phyloP scores from a whole-genome alignment of 176 grass and related monocot genomes.

The Pontederia crassipes region DNA sequence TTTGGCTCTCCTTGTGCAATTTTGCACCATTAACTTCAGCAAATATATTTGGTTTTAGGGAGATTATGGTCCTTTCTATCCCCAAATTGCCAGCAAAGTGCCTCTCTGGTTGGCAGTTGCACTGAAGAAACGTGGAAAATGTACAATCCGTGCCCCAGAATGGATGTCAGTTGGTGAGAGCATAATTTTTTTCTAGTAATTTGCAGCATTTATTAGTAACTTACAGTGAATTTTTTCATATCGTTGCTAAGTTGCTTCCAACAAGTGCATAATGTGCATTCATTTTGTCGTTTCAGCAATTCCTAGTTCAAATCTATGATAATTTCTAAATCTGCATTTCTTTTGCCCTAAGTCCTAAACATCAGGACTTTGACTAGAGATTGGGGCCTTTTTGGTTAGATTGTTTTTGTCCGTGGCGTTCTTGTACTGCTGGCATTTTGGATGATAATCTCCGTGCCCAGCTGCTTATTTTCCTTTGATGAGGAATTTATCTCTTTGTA shows the following conservation, averaged over 20 bases:
- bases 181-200: neutral
- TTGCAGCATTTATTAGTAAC: neutral
- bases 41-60: constrained; percentile 20
- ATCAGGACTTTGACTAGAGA: too few species aligned
- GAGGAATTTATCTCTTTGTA: too few species aligned
- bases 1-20: neutral
- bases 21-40: neutral
- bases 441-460: too few species aligned
- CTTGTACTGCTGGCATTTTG: too few species aligned
- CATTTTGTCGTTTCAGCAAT: neutral
- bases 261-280: neutral
- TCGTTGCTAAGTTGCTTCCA: neutral
- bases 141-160: constrained; percentile 44
- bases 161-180: constrained; percentile 82
- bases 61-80: constrained; percentile 73
- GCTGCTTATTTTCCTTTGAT: too few species aligned
- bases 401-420: too few species aligned
- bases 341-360: too few species aligned
- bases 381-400: too few species aligned
- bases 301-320: too few species aligned
- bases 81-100: constrained; percentile 63
- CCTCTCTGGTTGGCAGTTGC: constrained; percentile 70
- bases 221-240: neutral
- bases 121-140: constrained; percentile 66
- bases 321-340: too few species aligned